Evolutionary conservation across 1,139 yeast genomes (phyloP), one percentile per base, ranked within the genome.

Genomic region (Protomyces gravidus): DNA sequence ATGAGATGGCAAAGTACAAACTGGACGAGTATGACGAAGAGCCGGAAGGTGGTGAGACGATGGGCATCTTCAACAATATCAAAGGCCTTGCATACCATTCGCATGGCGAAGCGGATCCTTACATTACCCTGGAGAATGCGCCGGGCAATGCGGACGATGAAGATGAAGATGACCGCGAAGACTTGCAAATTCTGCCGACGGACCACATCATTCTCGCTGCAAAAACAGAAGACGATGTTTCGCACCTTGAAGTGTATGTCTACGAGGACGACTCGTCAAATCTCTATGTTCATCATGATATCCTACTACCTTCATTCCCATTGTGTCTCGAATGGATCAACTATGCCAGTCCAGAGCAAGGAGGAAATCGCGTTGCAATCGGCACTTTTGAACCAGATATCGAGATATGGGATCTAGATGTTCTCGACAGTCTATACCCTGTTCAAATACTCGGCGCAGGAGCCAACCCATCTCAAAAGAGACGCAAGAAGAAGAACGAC

Each of bases 351-450:
- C 73, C 74, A 6, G 47, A 55, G 61, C 66, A 61, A n/a, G 67
- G 71, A 36, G 79, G 80, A 63, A 92, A 89, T 71, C 89, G 87
- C 72, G 97, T 95, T 1, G 98, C 98, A 13, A 78, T 92, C 64
- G 97, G 98, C 70, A 88, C 98, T 0, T 90, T 92, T 72, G 98
- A 92, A 68, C 98, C 98, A 42, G 95, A 87, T 70, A 92, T 92
- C 72, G 99, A 92, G 73, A 79, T 92, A 63, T 94, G 98, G 98
- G 89, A 92, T 73, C 77, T 92, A 68, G 98, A 92, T 72, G 84
- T 85, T 65, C 79, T 90, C 47, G 97, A 94, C 69, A 88, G 89
- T 69, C 94, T 96, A 27, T 92, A 88, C 79, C 99, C 99, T 17
- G 96, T 89, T 69, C 78, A 87, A 67, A 89, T 94, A 62, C 78